phyloP scores from a whole-genome alignment of 2,329 filamentous ascomycete species.

The Plenodomus tracheiphilus region DNA sequence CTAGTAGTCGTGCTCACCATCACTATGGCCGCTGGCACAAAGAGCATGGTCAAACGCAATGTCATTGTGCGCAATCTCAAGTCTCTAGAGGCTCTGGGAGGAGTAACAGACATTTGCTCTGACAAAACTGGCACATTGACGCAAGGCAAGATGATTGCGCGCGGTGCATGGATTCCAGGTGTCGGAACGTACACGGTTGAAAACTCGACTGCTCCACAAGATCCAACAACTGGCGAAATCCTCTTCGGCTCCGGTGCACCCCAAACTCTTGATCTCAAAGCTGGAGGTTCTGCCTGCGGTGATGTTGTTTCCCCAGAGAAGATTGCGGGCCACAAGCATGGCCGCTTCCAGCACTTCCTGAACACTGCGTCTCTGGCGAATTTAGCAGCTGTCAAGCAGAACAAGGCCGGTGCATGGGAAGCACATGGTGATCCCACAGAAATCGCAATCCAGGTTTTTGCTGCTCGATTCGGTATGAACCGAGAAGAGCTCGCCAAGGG shows the following conservation, averaged over 20 bases:
- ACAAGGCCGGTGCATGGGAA: constrained; percentile 45
- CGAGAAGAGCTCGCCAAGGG: constrained; percentile 54
- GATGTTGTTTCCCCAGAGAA: constrained; percentile 21
- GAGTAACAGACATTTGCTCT: constrained; percentile 52
- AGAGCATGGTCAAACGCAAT: constrained; percentile 40
- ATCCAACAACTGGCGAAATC: constrained; percentile 39
- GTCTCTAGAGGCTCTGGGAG: constrained; percentile 41
- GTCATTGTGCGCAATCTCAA: constrained; percentile 43
- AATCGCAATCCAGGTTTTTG: constrained; percentile 75
- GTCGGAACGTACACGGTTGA: constrained; percentile 44
- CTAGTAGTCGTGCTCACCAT: constrained; percentile 46
- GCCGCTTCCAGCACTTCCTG: constrained; percentile 36
- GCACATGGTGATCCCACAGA: constrained; percentile 58
- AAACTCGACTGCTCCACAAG: constrained; percentile 37
- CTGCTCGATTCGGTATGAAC: constrained; percentile 68
- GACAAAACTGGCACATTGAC: constrained; percentile 55
- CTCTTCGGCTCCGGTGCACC: constrained; percentile 29
- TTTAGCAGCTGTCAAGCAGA: constrained; percentile 55
- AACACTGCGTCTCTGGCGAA: constrained; percentile 51
- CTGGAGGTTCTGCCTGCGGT: constrained; percentile 17
- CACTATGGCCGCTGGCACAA: constrained; percentile 46
- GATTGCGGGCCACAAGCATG: constrained; percentile 22
- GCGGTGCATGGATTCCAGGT: constrained; percentile 44
- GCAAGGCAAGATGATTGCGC: constrained; percentile 44
- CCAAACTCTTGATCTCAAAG: constrained; percentile 31